Evolutionary conservation across 2,329 filamentous ascomycete genomes (phyloP).

Genomic region (Xylaria digitata): DNA sequence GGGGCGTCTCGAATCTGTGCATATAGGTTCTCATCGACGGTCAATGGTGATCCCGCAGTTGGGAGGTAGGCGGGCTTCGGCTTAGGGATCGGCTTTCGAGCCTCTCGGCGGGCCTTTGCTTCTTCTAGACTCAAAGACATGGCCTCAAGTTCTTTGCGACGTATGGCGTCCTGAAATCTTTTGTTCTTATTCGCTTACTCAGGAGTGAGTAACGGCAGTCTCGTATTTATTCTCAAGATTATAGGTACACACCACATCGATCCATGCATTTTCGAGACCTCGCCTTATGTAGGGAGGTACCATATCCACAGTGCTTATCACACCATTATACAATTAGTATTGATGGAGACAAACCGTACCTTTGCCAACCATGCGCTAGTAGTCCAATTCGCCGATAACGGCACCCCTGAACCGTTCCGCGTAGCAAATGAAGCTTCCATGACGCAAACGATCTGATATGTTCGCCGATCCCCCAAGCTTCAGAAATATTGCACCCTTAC

Average conservation of each 20-base stretch:
- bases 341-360: not conserved
- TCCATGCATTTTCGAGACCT: not conserved
- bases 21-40: slow-evolving; percentile 64
- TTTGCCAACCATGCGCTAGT: slow-evolving; percentile 1
- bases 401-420: not conserved
- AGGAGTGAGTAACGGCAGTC: not conserved
- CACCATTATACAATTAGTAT: slow-evolving; percentile 3
- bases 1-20: slow-evolving; percentile 67
- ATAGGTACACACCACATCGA: not conserved
- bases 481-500: not conserved
- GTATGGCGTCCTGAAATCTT: not conserved
- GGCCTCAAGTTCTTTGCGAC: not conserved
- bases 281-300: not conserved
- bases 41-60: slow-evolving; percentile 56
- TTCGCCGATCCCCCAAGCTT: not conserved
- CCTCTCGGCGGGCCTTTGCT: slow-evolving; percentile 53
- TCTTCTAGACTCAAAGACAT: slow-evolving; percentile 42
- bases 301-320: slow-evolving; percentile 16
- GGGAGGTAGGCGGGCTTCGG: slow-evolving; percentile 63
- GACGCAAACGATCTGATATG: not conserved
- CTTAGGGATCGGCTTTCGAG: slow-evolving; percentile 58
- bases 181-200: not conserved
- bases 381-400: slow-evolving; percentile 21
- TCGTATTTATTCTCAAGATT: not conserved
- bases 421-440: not conserved